phyloP scores from a whole-genome alignment of 257 asterid species.

The Gentiana straminea region DNA sequence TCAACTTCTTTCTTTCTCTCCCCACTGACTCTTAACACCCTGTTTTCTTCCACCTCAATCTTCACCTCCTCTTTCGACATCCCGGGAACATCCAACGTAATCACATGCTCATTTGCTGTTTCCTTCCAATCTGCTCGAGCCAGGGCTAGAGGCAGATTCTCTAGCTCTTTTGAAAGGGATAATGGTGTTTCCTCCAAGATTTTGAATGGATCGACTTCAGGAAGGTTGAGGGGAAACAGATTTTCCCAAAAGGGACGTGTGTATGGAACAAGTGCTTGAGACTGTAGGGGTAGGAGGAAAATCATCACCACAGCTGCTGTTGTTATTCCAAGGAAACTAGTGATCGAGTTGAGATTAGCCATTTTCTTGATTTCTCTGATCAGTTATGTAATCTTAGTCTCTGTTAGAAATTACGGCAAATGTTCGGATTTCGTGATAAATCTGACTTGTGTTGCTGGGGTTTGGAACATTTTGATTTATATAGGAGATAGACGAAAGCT shows the following conservation, averaged over 20 bases:
- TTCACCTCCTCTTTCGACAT: constrained; percentile 54
- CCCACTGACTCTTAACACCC: constrained; percentile 50
- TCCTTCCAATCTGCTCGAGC: constrained; percentile 83
- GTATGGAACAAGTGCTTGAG: constrained; percentile 21
- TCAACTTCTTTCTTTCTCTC: constrained; percentile 62
- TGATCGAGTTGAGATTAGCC: constrained; percentile 1
- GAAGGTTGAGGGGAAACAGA: constrained; percentile 11
- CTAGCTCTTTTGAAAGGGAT: constrained; percentile 17
- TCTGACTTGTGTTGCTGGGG: too few relatives aligned
- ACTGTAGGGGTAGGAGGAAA: neutral
- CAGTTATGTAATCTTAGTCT: too few relatives aligned
- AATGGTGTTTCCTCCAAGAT: constrained; percentile 29
- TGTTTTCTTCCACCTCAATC: constrained; percentile 55
- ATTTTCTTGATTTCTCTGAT: neutral
- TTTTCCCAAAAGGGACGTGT: constrained; percentile 15
- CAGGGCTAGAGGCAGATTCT: constrained; percentile 14
- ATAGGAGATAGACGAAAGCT: too few relatives aligned
- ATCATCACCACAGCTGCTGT: neutral
- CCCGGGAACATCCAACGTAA: constrained; percentile 62
- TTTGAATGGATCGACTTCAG: constrained; percentile 24
- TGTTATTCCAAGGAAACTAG: neutral
- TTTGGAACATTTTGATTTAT: too few relatives aligned
- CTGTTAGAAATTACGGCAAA: too few relatives aligned
- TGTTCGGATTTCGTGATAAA: too few relatives aligned
- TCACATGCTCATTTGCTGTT: constrained; percentile 43